phyloP scores from a whole-genome alignment of 352 stramenopile species.

The Globisporangium apiculatum region DNA sequence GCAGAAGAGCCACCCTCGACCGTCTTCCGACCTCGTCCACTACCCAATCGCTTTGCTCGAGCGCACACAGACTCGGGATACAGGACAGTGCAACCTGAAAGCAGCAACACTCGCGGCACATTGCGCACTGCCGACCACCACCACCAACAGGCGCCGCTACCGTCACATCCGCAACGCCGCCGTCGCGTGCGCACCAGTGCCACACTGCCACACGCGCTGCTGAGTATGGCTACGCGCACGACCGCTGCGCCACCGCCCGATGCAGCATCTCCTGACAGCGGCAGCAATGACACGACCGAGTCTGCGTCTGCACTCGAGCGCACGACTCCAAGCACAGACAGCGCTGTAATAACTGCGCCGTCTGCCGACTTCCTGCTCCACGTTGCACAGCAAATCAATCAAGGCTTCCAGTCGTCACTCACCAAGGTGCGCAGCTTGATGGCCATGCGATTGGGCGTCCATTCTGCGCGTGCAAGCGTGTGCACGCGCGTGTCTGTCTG shows the following conservation, averaged over 20 bases:
- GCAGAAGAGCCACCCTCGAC: constrained; percentile 15
- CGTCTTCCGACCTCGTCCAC: not conserved
- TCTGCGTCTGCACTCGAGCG: not conserved
- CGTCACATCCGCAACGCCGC: too few relatives aligned
- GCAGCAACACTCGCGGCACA: not conserved
- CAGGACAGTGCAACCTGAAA: not conserved
- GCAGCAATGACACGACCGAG: not conserved
- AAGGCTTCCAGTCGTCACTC: constrained; percentile 19
- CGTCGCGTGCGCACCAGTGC: not conserved
- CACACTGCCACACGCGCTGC: not conserved
- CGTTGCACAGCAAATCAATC: constrained; percentile 16
- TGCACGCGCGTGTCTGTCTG: constrained; percentile 10
- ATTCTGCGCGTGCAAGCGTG: not conserved
- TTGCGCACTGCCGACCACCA: not conserved
- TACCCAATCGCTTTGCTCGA: constrained; percentile 4
- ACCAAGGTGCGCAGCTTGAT: constrained; percentile 10
- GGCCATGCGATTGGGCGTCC: too few relatives aligned
- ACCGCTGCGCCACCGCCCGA: not conserved
- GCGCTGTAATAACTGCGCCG: not conserved
- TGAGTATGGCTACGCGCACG: constrained; percentile 2
- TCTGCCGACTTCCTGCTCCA: constrained; percentile 17
- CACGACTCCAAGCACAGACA: not conserved
- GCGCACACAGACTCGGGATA: not conserved
- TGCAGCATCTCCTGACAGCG: constrained; percentile 3
- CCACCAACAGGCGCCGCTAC: not conserved